A percentile compares a stretch with the other conserved stretches of the same genome.
phyloP scores from a whole-genome alignment of 257 asterid species.

The Nicotiana attenuata region DNA sequence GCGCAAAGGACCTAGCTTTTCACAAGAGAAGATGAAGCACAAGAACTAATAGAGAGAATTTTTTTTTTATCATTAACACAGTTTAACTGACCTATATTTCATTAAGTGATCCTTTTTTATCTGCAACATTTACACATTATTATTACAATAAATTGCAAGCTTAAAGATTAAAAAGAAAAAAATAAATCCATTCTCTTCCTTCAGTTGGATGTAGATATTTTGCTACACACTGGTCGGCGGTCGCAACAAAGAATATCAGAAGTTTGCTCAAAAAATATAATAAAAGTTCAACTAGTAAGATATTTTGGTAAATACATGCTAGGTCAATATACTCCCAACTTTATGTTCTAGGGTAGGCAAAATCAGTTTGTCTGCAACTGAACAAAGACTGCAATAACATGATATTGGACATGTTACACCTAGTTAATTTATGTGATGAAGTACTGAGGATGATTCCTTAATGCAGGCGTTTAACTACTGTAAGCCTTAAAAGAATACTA shows the following conservation, averaged over 20 bases:
- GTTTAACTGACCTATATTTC: not conserved
- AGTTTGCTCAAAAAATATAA: not conserved
- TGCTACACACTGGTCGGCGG: not conserved
- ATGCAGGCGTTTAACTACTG: too few relatives aligned
- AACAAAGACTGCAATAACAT: not conserved
- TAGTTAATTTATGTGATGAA: not conserved
- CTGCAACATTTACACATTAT: not conserved
- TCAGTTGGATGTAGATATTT: not conserved
- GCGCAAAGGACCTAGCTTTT: not conserved
- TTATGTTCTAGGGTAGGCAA: not conserved
- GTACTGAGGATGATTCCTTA: not conserved
- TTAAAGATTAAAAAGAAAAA: not conserved
- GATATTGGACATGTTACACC: not conserved
- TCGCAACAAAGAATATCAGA: not conserved
- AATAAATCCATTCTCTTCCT: not conserved
- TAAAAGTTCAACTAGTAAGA: not conserved
- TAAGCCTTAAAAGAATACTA: too few relatives aligned
- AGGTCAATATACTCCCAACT: not conserved
- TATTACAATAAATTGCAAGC: not conserved
- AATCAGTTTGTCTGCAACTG: not conserved
- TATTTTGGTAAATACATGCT: not conserved
- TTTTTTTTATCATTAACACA: not conserved
- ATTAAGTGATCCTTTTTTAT: not conserved
- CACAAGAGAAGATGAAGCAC: slow-evolving; percentile 1
- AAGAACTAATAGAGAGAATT: not conserved